Evolutionary conservation across 176 grass and related monocot genomes (phyloP), one percentile per base, ranked within the genome.

Genomic region (Rhynchospora tenuis): DNA sequence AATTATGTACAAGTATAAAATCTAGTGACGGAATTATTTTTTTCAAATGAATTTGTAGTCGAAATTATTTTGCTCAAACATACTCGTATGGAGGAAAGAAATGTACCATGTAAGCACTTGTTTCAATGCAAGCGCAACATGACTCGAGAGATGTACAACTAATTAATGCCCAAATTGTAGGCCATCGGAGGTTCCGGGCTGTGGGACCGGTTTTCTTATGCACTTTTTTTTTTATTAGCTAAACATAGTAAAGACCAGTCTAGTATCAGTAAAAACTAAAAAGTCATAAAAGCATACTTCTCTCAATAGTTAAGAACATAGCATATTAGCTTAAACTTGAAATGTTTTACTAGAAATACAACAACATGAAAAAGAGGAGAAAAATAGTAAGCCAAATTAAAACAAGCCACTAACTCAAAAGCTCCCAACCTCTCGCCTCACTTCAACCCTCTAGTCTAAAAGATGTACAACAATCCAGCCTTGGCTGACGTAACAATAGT

Each of bases 91-190:
- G n/a, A n/a, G n/a, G n/a, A n/a, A n/a, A n/a, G n/a, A n/a, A n/a
- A n/a, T n/a, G n/a, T n/a, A n/a, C n/a, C 90, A 4, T 97, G 94
- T 81, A 88, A 83, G 68, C 94, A 97, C 87, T 50, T 75, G 28
- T 97, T 94, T 84, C 94, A 97, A 84, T 54, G 71, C 33, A 38
- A 16, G 3, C 94, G 94, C 83, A 90, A 94, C 83, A 12, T 90
- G 70, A 86, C 88, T 73, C 94, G 94, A 92, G 88, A 89, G 44
- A 47, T 87, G 83, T 88, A 97, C 52, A 93, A 90, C 70, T 94
- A 88, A 10, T 97, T 94, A 88, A 10, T 97, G 92, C 83, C 94
- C 94, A 11, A 85, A 92, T 68, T 97, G 94, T 79, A 85, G 94
- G 87, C 92, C 94, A 12, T 51, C 83, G 9, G 88, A 87, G 23